A percentile compares a stretch with the other conserved stretches of the same genome.
Conservation (phyloP, 805 yeast genomes). For the Lachancea kluyveri region DNA sequence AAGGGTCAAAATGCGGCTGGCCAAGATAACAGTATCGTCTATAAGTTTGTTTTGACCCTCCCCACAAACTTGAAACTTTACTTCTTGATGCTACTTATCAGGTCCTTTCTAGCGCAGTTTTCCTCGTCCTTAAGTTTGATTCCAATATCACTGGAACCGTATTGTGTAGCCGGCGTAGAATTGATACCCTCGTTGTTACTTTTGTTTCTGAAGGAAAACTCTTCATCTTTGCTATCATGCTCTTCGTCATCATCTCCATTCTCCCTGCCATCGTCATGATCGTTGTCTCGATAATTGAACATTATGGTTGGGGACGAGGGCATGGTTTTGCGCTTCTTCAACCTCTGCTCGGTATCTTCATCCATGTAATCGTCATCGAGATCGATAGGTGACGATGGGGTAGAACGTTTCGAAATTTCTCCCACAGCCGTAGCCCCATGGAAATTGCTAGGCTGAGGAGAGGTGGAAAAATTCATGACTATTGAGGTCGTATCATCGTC, state of each 20-base stretch:
- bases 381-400: constrained; percentile 6
- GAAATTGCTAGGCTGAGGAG: constrained; percentile 6
- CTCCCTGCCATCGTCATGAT: constrained; percentile 9
- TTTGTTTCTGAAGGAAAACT: constrained; percentile 9
- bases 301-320: constrained; percentile 30
- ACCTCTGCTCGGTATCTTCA: constrained; percentile 8
- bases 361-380: constrained; percentile 7
- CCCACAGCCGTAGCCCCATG: not conserved
- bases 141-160: constrained; percentile 9
- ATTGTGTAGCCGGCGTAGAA: constrained; percentile 25
- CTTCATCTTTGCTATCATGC: constrained; percentile 15
- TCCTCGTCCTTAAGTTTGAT: too few species aligned
- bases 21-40: too few species aligned
- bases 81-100: too few species aligned
- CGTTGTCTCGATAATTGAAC: constrained; percentile 20
- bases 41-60: too few species aligned
- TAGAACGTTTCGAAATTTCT: constrained; percentile 1
- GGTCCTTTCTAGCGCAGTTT: too few species aligned
- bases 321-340: constrained; percentile 23
- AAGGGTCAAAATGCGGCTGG: too few species aligned
- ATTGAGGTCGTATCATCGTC: constrained; percentile 20
- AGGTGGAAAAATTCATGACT: constrained; percentile 15
- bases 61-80: too few species aligned
- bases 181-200: constrained; percentile 13
- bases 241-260: constrained; percentile 6